A percentile compares a stretch with the other conserved stretches of the same genome.
These are phyloP conservation scores for Pisolithus tinctorius DNA, from an alignment of 768 basidiomycete species.

Conservation along the genomic window DNA sequence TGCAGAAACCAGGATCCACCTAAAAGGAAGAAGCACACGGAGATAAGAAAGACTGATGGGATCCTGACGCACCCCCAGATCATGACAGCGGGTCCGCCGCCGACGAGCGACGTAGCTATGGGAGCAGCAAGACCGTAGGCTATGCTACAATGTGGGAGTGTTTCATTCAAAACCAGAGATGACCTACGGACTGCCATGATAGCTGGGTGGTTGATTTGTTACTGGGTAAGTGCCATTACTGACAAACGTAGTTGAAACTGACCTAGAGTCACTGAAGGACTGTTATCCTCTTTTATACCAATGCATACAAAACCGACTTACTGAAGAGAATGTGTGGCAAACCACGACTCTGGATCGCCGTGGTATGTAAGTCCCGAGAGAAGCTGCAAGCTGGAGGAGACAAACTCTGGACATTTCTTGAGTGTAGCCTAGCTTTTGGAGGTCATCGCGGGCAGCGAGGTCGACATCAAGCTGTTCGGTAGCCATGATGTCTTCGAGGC, in stretches of 20 bases:
- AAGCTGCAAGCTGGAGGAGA: neutral
- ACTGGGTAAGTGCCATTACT: neutral
- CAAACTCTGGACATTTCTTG: slow-evolving; percentile 48
- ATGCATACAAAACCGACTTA: slow-evolving; percentile 19
- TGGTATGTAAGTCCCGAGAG: neutral
- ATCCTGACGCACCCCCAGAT: slow-evolving; percentile 42
- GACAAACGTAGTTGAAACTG: slow-evolving; percentile 2
- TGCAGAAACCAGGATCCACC: slow-evolving; percentile 46
- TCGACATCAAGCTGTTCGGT: slow-evolving; percentile 15
- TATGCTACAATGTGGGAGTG: slow-evolving; percentile 16
- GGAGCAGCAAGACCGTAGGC: slow-evolving; percentile 53
- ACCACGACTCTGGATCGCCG: slow-evolving; percentile 37
- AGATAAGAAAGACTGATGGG: no score
- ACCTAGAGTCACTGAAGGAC: slow-evolving; percentile 43
- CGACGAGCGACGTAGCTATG: slow-evolving; percentile 47
- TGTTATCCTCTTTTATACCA: no score
- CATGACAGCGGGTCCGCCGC: slow-evolving; percentile 51
- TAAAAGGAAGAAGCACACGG: slow-evolving; percentile 9
- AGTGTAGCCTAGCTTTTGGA: slow-evolving; percentile 49
- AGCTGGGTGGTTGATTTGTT: slow-evolving; percentile 27
- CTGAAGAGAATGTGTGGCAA: slow-evolving; percentile 49
- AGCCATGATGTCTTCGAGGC: slow-evolving; percentile 8
- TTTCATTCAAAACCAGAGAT: neutral
- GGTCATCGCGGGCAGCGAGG: slow-evolving; percentile 23
- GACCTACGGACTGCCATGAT: slow-evolving; percentile 58